Evolutionary conservation across 176 grass and related monocot genomes (phyloP), one percentile per base, ranked within the genome.

Genomic region (Thinopyrum elongatum): DNA sequence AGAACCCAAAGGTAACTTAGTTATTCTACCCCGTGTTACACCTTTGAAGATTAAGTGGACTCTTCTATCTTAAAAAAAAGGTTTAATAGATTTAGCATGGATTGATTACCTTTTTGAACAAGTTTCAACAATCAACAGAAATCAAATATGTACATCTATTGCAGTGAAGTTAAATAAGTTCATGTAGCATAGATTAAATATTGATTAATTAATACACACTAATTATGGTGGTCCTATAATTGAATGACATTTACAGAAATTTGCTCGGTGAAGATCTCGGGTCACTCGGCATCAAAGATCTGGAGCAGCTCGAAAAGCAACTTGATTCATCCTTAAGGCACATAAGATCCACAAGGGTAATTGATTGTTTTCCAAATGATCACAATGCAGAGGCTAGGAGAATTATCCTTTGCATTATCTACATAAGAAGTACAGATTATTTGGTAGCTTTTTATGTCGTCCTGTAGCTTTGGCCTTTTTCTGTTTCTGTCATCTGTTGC

Each of bases 261-360:
- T 90, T 99, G 61, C 90, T 99, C 46, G 97, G 97, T 47, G 97
- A 99, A 57, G 94, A 99, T 85, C 76, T 99, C 7, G 85, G 64
- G 1, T n/a, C 70, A 71, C 90, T 96, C 4, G 90, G 46, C 47
- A 65, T 94, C 46, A 95, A 99, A 39, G 82, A 96, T 28, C 92
- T 99, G 60, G 93, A 96, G 42, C 90, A 91, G 79, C 97, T 99
- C 64, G 97, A 99, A 78, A 89, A 92, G 61, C 90, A 94, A 85
- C 97, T 99, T 77, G 97, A 99, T 85, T 87, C 81, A 69, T 96
- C 97, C 77, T 92, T 99, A 58, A 96, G 86, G 87, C 94, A 96
- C 82, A 96, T 96, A 87, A 88, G 97, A 94, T 94, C 97, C 38
- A 93, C 94, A 70, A 92, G 94, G 90, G 97, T 99, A 94, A 80